A percentile compares a stretch with the other conserved stretches of the same genome.
phyloP scores from a whole-genome alignment of 768 basidiomycete genomes.

The Leccinum fibrillosum region DNA sequence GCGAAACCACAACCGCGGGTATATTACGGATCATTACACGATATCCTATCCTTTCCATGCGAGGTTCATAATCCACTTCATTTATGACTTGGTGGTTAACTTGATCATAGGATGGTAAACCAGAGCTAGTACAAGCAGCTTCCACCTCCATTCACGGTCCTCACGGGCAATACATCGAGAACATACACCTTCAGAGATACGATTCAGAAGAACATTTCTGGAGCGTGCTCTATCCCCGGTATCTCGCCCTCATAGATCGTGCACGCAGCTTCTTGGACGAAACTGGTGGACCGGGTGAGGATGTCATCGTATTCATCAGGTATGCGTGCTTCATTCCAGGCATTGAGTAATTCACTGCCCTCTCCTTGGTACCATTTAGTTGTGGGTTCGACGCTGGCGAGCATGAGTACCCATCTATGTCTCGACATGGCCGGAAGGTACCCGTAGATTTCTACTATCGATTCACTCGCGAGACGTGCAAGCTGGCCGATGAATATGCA shows the following conservation, averaged over 20 bases:
- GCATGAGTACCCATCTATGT: conserved; percentile 90
- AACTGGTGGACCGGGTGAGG: conserved; percentile 62
- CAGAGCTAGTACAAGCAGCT: conserved; percentile 77
- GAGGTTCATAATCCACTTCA: conserved; percentile 48
- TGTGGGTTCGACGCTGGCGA: conserved; percentile 95
- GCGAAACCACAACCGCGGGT: conserved; percentile 51
- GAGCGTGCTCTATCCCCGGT: conserved; percentile 58
- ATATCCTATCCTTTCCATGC: conserved; percentile 88
- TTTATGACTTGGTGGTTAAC: not conserved
- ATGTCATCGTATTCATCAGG: conserved; percentile 88
- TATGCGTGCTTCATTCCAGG: conserved; percentile 24
- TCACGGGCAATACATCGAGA: conserved; percentile 29
- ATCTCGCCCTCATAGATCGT: conserved; percentile 56
- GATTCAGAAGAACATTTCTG: conserved; percentile 11
- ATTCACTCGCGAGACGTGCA: conserved; percentile 70
- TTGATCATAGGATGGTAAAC: conserved; percentile 68
- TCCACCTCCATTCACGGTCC: conserved; percentile 39
- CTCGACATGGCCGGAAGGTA: conserved; percentile 85
- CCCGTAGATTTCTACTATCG: conserved; percentile 82
- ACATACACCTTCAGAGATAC: conserved; percentile 17
- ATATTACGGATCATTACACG: conserved; percentile 93
- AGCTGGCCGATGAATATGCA: conserved; percentile 63
- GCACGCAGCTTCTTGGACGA: conserved; percentile 68
- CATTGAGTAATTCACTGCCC: not conserved
- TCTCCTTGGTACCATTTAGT: conserved; percentile 35